Conservation (phyloP, 2,329 filamentous ascomycete genomes). For the Tolypocladium guangdongense region DNA sequence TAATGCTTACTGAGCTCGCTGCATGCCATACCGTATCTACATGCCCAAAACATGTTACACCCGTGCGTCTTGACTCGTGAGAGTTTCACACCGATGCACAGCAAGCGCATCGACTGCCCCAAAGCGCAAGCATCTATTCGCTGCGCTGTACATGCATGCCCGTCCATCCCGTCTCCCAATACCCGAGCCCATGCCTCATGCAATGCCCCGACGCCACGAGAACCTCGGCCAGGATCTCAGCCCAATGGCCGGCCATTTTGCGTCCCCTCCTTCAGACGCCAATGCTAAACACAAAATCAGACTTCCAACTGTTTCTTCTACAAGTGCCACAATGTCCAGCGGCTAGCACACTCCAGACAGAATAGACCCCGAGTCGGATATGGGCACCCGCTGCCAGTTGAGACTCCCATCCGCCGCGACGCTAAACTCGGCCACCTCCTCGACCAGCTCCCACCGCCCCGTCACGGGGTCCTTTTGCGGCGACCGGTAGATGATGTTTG, state of each 20-base stretch:
- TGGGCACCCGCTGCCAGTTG: slow-evolving; percentile 23
- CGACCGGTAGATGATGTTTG: slow-evolving; percentile 25
- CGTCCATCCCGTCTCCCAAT: neutral
- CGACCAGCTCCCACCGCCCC: slow-evolving; percentile 25
- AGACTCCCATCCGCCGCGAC: slow-evolving; percentile 19
- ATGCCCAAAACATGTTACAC: too few species aligned
- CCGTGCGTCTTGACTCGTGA: too few species aligned
- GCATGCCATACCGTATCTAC: too few species aligned
- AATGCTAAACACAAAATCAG: neutral
- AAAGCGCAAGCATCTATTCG: neutral
- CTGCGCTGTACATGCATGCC: neutral
- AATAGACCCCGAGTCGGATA: slow-evolving; percentile 22
- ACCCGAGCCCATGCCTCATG: neutral
- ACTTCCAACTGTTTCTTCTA: neutral
- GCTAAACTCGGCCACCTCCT: slow-evolving; percentile 23
- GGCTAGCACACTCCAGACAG: slow-evolving; percentile 15
- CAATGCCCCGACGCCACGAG: neutral
- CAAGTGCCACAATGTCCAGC: neutral
- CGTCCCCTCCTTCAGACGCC: neutral
- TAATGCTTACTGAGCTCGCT: too few species aligned
- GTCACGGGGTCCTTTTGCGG: slow-evolving; percentile 18
- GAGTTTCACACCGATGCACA: too few species aligned
- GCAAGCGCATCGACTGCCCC: neutral
- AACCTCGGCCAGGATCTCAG: neutral
- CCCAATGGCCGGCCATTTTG: neutral